Base-by-base conservation (phyloP, 1,284 basidiomycete genomes). In the Cutaneotrichosporon curvatum region DNA sequence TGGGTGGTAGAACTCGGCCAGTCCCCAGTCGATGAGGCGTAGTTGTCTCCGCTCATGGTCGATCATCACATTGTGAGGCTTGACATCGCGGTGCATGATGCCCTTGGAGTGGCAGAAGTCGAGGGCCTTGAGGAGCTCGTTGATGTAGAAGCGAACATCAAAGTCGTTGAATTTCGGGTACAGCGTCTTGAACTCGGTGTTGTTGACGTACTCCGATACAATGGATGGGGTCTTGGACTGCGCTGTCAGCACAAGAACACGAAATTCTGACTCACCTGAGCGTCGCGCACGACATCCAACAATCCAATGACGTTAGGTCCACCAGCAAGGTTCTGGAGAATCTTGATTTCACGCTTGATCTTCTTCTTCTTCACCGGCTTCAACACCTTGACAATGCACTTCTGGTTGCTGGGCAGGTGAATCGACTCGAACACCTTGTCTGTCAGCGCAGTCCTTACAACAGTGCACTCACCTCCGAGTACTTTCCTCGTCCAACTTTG, bases 321-420 rank as follows among this genome's bases (percentile, higher is more conserved):
- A 22, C 94, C 92, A 0, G 91, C 88, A 19, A 97, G 78, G 72
- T 97, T 97, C 72, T 95, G 91, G 32, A 98, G 74, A 61, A 98
- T 96, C 78, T 98, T 97, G 74, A 98, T 96, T 76, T 98, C 94
- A 55, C 94, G 81, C 78, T 97, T 97, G 74, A 98, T 97, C 78
- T 98, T 98, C 81, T 97, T 97, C 81, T 97, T 97, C 79, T 98
- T 97, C 41, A 98, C 94, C 1, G 95, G 95, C 74, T 98, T 98
- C 56, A 98, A 78, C 41, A 97, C 92, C 73, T 98, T 97, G 76
- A 97, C 91, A 72, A 97, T 92, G 72, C 92, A 95, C 73, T 95
- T 92, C 70, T 92, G 86, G 63, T 87, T 87, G 53, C 85, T 86
- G 28, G 87, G 82, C 48, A 96, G 82, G 72, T 97, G 92, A 64